Base-by-base conservation (phyloP, 2,329 filamentous ascomycete genomes). In the Orbilia ellipsospora region DNA sequence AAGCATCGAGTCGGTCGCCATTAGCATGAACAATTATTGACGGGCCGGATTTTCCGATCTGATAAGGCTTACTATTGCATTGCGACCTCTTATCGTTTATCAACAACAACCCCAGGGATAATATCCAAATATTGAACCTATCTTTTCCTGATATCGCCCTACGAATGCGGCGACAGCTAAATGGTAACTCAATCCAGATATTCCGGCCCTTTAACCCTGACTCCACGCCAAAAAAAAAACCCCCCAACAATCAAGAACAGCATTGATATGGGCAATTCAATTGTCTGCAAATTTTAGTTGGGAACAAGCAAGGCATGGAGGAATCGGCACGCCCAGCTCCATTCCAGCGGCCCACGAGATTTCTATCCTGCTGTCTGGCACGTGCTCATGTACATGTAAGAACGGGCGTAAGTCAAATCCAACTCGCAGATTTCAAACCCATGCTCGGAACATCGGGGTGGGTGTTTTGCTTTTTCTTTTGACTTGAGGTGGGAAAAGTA, bases 41-140 rank as follows among this genome's bases (percentile, higher is more conserved):
- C 72, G 72, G 72, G 72, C 72, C 72, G 72, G 72, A 75, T 69
- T 69, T 69, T 69, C 72, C 72, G 72, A 75, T 65, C 64, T 75
- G 72, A 75, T 75, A 75, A 68, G 64, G 59, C 59, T 69, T 60
- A 63, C 20, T 63, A 67, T 63, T 74, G 56, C 64, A 69, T 68
- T 69, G 59, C 69, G 31, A 57, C 72, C 36, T 64, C 72, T 75
- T 75, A 75, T 75, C 72, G 54, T 56, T 52, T 74, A 74, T 74
- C 70, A 40, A 62, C 69, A 28, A 57, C 62, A 13, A 54, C 54
- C 18, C 40, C 69, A 63, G 44, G 70, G 70, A 68, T 74, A 63
- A 57, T 70, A 42, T 51, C 63, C 63, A 74, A 36, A 36, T 36
- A 36, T 36, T 36, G 31, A 36, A 36, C 31, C 31, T 36, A 36